phyloP scores from a whole-genome alignment of 805 yeast species.

The Metschnikowia picachoensis region DNA sequence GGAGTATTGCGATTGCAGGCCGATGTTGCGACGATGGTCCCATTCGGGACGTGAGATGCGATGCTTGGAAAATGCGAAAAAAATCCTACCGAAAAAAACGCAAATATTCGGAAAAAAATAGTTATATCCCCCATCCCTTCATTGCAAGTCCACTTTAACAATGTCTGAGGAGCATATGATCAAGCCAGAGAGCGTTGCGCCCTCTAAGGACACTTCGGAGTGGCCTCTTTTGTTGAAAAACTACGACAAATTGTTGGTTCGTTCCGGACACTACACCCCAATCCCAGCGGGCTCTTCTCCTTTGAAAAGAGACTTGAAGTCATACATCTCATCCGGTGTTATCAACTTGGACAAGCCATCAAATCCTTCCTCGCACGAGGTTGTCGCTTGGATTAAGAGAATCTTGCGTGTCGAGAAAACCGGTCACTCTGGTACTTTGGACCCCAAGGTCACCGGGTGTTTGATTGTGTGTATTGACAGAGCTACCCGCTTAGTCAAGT shows the following conservation, averaged over 20 bases:
- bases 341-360: constrained; percentile 97
- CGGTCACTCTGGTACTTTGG: constrained; percentile 98
- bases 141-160: constrained; percentile 1
- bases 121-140: background rate
- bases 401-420: constrained; percentile 94
- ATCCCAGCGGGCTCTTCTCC: constrained; percentile 96
- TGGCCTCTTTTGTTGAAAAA: constrained; percentile 95
- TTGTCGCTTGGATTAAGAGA: constrained; percentile 98
- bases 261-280: constrained; percentile 97
- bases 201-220: constrained; percentile 81
- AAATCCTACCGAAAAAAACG: constrained; percentile 11
- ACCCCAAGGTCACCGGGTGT: constrained; percentile 98
- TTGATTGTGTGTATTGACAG: constrained; percentile 96
- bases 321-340: constrained; percentile 90
- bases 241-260: constrained; percentile 88
- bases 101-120: constrained; percentile 10
- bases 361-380: constrained; percentile 98
- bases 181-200: constrained; percentile 80
- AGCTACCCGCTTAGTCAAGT: constrained; percentile 96
- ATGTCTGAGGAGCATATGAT: constrained; percentile 75
- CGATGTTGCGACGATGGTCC: no score
- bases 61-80: constrained; percentile 13
- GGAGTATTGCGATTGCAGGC: no score
- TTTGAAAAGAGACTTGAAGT: constrained; percentile 85
- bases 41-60: background rate